Evolutionary conservation across 1,139 yeast species (phyloP), one percentile per base, ranked within the genome.

Genomic region (Petasospora fabianii): DNA sequence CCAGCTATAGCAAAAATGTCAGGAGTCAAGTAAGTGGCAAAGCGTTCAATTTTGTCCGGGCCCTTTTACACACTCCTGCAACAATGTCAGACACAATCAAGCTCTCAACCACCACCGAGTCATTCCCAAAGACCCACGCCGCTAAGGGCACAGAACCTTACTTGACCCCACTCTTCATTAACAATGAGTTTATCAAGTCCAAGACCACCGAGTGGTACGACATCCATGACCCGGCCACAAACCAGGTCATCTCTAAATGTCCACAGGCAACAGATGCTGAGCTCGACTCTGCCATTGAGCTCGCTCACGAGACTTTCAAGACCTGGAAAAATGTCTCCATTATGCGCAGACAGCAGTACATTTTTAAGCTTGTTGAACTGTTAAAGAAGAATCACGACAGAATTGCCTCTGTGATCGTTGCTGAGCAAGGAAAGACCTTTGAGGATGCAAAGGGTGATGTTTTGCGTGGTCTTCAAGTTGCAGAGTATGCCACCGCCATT

Each of bases 361-460:
- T 84, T 15, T 83, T 83, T 69, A 79, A 78, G 58, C 77, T 78
- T 57, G 88, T 80, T 11, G 76, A 74, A 53, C 69, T 83, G 48
- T 72, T 83, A 53, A 73, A 81, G 46, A 72, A 69, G 45, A 78
- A 82, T 62, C 77, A 81, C 80, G 88, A 83, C 62, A 60, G 84
- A 43, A 64, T 83, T 30, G 90, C 90, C 2, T 70, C 77, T 13
- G 72, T 78, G 46, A 83, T 83, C 59, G 86, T 83, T 30, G 69
- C 79, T 55, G 90, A 83, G 62, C 88, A 83, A 61, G 90, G 90
- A 24, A 83, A 83, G 62, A 82, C 88, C 13, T 75, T 82, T 58
- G 77, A 76, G 14, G 92, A 83, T 54, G 90, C 90, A 41, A 70
- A 72, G 58, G 92, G 90, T 21, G 92, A 83, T 56, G 90, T 83